These are phyloP conservation scores for Tetracentron sinense DNA, from an alignment of 164 flowering plant genomes.

Conservation along the genomic window DNA sequence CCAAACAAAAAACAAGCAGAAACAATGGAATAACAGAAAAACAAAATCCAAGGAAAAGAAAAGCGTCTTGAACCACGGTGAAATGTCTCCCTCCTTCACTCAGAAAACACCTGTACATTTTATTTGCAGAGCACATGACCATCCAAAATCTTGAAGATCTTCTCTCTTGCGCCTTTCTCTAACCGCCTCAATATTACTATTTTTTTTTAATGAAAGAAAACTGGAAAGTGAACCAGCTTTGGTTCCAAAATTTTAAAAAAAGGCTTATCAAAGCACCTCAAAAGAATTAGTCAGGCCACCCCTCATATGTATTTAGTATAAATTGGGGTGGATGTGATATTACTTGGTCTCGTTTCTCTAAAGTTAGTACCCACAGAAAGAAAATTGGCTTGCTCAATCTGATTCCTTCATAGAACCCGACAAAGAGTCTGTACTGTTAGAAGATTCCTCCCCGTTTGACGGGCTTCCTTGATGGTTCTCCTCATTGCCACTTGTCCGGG, in stretches of 20 bases:
- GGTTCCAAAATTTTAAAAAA: conserved; percentile 17
- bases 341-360: conserved; percentile 14
- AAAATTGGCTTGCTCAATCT: conserved; percentile 28
- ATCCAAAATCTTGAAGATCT: conserved; percentile 16
- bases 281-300: conserved; percentile 11
- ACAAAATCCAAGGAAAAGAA: too few species aligned
- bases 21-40: too few species aligned
- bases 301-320: too few species aligned
- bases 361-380: conserved; percentile 31
- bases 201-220: neutral
- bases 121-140: neutral
- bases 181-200: conserved; percentile 12
- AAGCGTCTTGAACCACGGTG: conserved; percentile 15
- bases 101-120: conserved; percentile 25
- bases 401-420: conserved; percentile 46
- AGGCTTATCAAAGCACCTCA: conserved; percentile 11
- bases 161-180: conserved; percentile 5
- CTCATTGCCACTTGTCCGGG: conserved; percentile 32
- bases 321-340: conserved; percentile 5
- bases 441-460: conserved; percentile 43
- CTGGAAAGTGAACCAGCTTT: neutral
- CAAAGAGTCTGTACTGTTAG: conserved; percentile 35
- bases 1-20: too few species aligned
- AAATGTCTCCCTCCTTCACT: conserved; percentile 3
- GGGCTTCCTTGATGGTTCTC: conserved; percentile 52